Conservation (phyloP, 192 early-diverging fungal species). For the Gryganskiella cystojenkinii region DNA sequence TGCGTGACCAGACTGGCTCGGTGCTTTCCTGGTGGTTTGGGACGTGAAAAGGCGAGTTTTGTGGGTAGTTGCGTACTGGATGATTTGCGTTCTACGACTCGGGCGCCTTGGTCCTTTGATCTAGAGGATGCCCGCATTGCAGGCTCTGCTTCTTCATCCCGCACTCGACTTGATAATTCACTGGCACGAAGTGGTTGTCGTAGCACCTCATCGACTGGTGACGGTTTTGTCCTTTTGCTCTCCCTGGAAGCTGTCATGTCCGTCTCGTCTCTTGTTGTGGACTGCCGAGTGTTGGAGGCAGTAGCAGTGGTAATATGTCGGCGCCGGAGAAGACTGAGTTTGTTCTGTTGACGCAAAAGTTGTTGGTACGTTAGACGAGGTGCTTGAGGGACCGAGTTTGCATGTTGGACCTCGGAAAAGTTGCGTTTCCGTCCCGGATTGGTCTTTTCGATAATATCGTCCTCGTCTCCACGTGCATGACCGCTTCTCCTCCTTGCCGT, state of each 20-base stretch:
- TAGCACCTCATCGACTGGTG: too few species aligned
- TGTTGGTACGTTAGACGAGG: neutral
- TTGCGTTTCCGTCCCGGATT: too few species aligned
- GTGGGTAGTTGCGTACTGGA: neutral
- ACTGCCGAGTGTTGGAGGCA: neutral
- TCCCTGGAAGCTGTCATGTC: too few species aligned
- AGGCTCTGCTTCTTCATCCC: too few species aligned
- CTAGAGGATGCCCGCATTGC: neutral
- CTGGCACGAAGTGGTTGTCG: too few species aligned
- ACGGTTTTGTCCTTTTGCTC: too few species aligned
- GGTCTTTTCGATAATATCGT: too few species aligned
- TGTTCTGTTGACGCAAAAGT: neutral
- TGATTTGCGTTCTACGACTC: neutral
- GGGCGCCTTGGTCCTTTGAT: neutral
- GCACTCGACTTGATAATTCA: too few species aligned
- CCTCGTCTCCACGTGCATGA: too few species aligned
- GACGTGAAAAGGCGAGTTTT: conserved; percentile 1
- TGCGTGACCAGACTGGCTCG: neutral
- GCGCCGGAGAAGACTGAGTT: too few species aligned
- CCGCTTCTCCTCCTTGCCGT: too few species aligned
- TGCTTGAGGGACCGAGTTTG: neutral
- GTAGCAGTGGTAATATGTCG: neutral
- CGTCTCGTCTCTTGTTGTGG: neutral
- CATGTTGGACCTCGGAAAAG: neutral
- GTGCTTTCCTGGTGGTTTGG: conserved; percentile 34